phyloP scores from a whole-genome alignment of 495 filamentous ascomycete genomes.

The Penicillium flavigenum region DNA sequence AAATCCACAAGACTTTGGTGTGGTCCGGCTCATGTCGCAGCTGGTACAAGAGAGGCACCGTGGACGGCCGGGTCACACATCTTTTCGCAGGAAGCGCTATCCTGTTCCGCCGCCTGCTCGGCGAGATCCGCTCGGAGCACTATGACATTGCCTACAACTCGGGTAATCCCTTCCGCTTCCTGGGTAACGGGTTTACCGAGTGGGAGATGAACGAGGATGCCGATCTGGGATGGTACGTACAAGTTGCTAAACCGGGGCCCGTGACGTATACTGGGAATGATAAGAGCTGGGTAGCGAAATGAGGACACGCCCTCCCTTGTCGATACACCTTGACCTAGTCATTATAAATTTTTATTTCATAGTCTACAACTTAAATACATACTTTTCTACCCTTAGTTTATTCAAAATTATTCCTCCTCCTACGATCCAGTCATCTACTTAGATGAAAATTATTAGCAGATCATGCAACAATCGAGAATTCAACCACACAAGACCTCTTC shows the following conservation, averaged over 20 bases:
- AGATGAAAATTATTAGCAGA: too few species aligned
- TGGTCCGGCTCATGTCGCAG: constrained; percentile 47
- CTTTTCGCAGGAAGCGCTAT: constrained; percentile 47
- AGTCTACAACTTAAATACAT: background rate
- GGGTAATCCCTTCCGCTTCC: constrained; percentile 48
- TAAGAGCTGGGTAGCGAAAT: constrained; percentile 1
- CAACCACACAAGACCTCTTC: too few species aligned
- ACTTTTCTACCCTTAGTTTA: too few species aligned
- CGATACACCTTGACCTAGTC: background rate
- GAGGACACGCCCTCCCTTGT: background rate
- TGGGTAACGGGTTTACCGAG: constrained; percentile 48
- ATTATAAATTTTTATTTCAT: background rate
- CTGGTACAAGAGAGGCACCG: constrained; percentile 49
- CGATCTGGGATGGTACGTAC: constrained; percentile 33
- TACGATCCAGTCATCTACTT: background rate
- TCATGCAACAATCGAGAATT: too few species aligned
- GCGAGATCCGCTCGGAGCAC: constrained; percentile 48
- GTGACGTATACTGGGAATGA: background rate
- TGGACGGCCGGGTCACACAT: constrained; percentile 43
- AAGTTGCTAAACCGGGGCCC: constrained; percentile 8
- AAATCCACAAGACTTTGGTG: constrained; percentile 45
- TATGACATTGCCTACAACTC: constrained; percentile 48
- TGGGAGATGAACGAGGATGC: constrained; percentile 26
- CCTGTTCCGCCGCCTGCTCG: constrained; percentile 50
- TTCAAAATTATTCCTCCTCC: background rate